phyloP scores from a whole-genome alignment of 805 yeast genomes.

The Ascoidea rubescens region DNA sequence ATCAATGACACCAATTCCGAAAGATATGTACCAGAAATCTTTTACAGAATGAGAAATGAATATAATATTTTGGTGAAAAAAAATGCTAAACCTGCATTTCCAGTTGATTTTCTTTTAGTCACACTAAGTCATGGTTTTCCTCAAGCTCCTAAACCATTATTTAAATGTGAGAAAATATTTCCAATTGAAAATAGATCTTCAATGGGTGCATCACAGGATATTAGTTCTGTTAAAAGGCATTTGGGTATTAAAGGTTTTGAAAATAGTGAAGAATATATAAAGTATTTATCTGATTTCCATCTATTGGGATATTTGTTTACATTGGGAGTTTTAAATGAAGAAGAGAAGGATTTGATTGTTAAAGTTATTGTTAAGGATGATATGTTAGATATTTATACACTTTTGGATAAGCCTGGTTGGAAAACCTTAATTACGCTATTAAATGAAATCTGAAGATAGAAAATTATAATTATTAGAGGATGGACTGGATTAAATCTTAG shows the following conservation, averaged over 20 bases:
- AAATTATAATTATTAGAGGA: too few species aligned
- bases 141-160: conserved; percentile 35
- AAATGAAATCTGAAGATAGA: background rate
- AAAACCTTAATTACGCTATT: conserved; percentile 46
- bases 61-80: conserved; percentile 79
- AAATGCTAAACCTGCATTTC: conserved; percentile 84
- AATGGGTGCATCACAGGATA: conserved; percentile 61
- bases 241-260: conserved; percentile 22
- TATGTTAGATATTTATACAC: conserved; percentile 30
- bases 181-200: conserved; percentile 73
- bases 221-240: conserved; percentile 36
- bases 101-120: conserved; percentile 79
- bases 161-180: conserved; percentile 33
- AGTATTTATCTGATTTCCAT: conserved; percentile 57
- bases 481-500: too few species aligned
- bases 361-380: conserved; percentile 30
- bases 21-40: conserved; percentile 90
- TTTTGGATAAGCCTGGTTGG: conserved; percentile 67
- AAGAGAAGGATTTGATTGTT: conserved; percentile 38
- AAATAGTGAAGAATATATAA: conserved; percentile 18
- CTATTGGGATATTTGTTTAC: conserved; percentile 43
- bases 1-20: conserved; percentile 59
- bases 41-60: conserved; percentile 74
- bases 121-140: conserved; percentile 92
- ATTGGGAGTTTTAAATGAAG: conserved; percentile 39